phyloP scores from a whole-genome alignment of 495 filamentous ascomycete genomes.

The Rostrohypoxylon terebratum region DNA sequence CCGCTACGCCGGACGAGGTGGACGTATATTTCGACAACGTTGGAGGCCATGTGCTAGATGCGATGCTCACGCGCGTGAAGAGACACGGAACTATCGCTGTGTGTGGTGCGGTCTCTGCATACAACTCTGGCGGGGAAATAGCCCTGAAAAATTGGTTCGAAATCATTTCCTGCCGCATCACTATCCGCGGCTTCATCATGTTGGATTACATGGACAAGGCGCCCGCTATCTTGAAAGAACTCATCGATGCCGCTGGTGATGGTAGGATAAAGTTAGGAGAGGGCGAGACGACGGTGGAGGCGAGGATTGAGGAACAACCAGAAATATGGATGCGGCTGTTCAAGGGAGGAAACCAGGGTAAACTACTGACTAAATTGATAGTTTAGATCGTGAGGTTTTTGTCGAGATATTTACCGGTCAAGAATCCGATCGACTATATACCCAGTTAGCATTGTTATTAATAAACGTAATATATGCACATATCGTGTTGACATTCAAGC shows the following conservation, averaged over 20 bases:
- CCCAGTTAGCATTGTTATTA: neutral
- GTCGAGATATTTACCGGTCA: neutral
- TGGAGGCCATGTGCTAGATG: slow-evolving; percentile 67
- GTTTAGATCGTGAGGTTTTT: slow-evolving; percentile 19
- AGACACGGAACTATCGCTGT: slow-evolving; percentile 63
- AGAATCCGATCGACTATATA: neutral
- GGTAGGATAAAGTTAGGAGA: slow-evolving; percentile 55
- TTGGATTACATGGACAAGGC: slow-evolving; percentile 57
- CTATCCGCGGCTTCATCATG: slow-evolving; percentile 65
- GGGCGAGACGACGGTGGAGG: slow-evolving; percentile 57
- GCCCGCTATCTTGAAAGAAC: slow-evolving; percentile 51
- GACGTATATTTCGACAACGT: slow-evolving; percentile 72
- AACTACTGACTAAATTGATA: slow-evolving; percentile 57
- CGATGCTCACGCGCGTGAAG: slow-evolving; percentile 67
- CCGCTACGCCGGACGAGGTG: slow-evolving; percentile 63
- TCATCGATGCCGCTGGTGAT: slow-evolving; percentile 54
- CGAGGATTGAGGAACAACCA: slow-evolving; percentile 59
- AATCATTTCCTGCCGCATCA: slow-evolving; percentile 62
- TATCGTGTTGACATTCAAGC: neutral
- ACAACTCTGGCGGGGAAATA: slow-evolving; percentile 55
- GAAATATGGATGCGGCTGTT: slow-evolving; percentile 60
- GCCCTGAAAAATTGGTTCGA: slow-evolving; percentile 65
- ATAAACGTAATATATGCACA: neutral
- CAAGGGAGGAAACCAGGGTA: slow-evolving; percentile 62
- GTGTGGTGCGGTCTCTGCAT: slow-evolving; percentile 64